phyloP scores from a whole-genome alignment of 2,329 filamentous ascomycete species.

The Fusarium albidum region DNA sequence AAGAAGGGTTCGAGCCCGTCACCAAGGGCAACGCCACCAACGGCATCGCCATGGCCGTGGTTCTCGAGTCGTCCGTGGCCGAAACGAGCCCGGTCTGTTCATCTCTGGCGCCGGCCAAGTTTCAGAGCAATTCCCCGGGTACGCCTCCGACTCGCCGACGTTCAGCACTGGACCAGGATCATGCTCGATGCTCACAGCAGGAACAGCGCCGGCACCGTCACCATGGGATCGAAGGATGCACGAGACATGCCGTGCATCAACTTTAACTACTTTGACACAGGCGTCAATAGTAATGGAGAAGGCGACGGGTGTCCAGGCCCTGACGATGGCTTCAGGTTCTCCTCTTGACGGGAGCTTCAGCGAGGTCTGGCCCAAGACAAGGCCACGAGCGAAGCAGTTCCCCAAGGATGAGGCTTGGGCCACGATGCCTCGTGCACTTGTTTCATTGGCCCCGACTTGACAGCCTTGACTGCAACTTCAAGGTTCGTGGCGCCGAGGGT shows the following conservation, averaged over 20 bases:
- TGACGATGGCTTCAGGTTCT: no score
- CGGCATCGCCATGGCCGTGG: constrained; percentile 61
- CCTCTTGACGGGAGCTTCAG: no score
- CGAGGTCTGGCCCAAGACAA: constrained; percentile 49
- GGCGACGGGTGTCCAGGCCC: no score
- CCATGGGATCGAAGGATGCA: constrained; percentile 66
- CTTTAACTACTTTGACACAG: no score
- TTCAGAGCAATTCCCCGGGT: constrained; percentile 66
- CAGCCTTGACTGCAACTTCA: no score
- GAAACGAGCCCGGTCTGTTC: constrained; percentile 61
- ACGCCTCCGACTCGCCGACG: constrained; percentile 53
- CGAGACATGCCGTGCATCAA: constrained; percentile 68
- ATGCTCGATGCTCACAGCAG: constrained; percentile 61
- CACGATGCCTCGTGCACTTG: no score
- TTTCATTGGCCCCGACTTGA: no score
- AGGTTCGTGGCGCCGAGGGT: constrained; percentile 62
- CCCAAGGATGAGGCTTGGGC: no score
- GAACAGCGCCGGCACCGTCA: constrained; percentile 70
- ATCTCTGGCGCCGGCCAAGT: constrained; percentile 63
- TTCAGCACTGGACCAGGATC: constrained; percentile 51
- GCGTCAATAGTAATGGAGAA: no score
- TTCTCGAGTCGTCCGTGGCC: constrained; percentile 45
- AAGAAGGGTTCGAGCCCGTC: constrained; percentile 22
- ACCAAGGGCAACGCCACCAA: constrained; percentile 51
- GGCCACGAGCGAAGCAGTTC: constrained; percentile 51